Base-by-base conservation (phyloP, 129 eudicot genomes). In the Gnaphalium uliginosum region DNA sequence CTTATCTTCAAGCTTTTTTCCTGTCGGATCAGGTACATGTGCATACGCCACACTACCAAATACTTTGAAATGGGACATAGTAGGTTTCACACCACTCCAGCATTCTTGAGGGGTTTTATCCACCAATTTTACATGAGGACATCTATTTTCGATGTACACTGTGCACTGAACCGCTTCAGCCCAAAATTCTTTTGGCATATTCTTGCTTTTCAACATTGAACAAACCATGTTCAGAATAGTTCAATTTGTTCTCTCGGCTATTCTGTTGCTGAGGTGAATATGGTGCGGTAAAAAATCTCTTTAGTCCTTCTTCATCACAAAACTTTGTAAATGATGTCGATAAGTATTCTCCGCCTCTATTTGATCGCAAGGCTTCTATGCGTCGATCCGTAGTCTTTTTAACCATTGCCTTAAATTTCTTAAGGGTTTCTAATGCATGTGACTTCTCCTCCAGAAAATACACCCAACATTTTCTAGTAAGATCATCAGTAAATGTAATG, bases 21-120 rank as follows among this genome's bases (percentile, higher is more conserved):
- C 32, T 1, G 3, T 56, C 11, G 30, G 66, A 51, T 71, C 27
- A 17, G 65, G 53, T 13, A 72, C n/a, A 51, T 62, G 63, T 62
- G 79, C 71, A 74, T 74, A 54, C 1, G 76, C 29, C 1, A 72
- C 22, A 54, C 66, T 72, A 6, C 76, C 53, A 2, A 72, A 56
- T 13, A 72, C 24, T 56, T 53, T 72, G 11, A 54, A 60, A 26
- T 74, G 56, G 2, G 69, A 74, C 8, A 74, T 10, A 1, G 56
- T 30, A 57, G 69, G 79, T 43, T 61, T 63, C 64, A 37, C 5
- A 19, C 60, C 60, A n/a, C 60, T 43, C 76, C 76, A 71, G 0
- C 27, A 15, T 71, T 71, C 65, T 26, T 71, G 76, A 4, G 76
- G 76, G 8, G 65, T 71, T 26, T 53, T 23, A 53, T 53, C 24